Base-by-base conservation (phyloP, 129 eudicot genomes). In the Artemisia tridentata region DNA sequence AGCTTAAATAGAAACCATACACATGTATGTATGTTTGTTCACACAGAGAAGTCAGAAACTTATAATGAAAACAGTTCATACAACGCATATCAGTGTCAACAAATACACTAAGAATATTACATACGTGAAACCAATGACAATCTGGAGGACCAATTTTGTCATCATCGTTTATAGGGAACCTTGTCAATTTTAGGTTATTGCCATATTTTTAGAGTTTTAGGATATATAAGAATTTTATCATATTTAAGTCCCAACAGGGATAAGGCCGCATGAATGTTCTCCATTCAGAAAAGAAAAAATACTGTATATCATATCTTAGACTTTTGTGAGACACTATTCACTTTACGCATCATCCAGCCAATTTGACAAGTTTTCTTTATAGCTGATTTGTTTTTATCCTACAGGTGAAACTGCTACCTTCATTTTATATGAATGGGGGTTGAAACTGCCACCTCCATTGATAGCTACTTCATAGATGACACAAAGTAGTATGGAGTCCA, bases 401-500 rank as follows among this genome's bases (percentile, higher is more conserved):
- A 38, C 45, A 38, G 10, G 45, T 38, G 45, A 38, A 38, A 38
- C 45, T 38, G 45, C 45, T 8, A 38, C 45, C 45, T 38, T 38
- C 45, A 7, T 38, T 38, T 7, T 2, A 25, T 60, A 21, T 60
- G 19, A 13, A 60, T 60, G 4, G 19, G 18, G 19, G 7, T 60
- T 27, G 11, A 60, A 13, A 60, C 29, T 25, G 17, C 41, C 41
- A 60, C 45, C 31, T 60, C 11, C 31, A 13, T 15, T 4, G 15
- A 60, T 4, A 59, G 16, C 31, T 12, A 60, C 45, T 11, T 23
- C 65, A 60, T 60, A 60, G 14, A 27, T 23, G 31, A 60, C 45
- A 59, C 43, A 60, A 60, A 60, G 65, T 60, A 60, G 43, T 27
- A 27, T 27, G 46, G 29, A 60, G 46, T 60, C 65, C 65, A 25